These are phyloP conservation scores for Rhazya stricta DNA, from an alignment of 257 asterid genomes.

Conservation along the genomic window DNA sequence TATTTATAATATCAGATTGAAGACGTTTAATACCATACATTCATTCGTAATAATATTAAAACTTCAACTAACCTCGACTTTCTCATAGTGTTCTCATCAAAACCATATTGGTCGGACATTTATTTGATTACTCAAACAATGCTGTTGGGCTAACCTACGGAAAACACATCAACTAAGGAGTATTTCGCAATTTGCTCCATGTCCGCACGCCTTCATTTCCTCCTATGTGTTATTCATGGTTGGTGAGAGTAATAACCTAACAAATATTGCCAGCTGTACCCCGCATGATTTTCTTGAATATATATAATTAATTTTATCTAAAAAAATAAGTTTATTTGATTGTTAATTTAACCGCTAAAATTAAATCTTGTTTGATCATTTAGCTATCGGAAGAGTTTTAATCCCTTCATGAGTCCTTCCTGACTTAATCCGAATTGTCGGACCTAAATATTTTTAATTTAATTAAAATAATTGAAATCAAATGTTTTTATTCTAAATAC, in stretches of 20 bases:
- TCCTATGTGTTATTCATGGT: not conserved
- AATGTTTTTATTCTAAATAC: no score
- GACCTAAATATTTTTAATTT: no score
- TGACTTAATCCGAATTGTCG: no score
- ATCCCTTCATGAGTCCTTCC: no score
- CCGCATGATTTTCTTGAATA: not conserved
- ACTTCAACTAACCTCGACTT: constrained; percentile 4
- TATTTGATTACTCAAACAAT: constrained; percentile 6
- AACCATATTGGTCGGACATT: not conserved
- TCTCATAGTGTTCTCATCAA: not conserved
- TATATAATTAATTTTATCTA: no score
- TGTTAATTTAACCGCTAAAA: no score
- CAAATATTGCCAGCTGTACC: not conserved
- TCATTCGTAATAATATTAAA: not conserved
- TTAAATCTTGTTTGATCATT: no score
- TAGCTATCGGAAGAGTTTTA: no score
- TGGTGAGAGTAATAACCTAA: constrained; percentile 14
- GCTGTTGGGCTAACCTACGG: constrained; percentile 5
- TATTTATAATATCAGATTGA: no score
- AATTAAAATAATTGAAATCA: no score
- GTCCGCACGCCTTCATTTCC: not conserved
- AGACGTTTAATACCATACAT: no score
- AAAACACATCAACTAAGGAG: constrained; percentile 4
- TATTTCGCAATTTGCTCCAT: not conserved
- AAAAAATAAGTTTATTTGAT: no score